Conservation (phyloP, 2,329 filamentous ascomycete species). For the Neofusicoccum sp. region DNA sequence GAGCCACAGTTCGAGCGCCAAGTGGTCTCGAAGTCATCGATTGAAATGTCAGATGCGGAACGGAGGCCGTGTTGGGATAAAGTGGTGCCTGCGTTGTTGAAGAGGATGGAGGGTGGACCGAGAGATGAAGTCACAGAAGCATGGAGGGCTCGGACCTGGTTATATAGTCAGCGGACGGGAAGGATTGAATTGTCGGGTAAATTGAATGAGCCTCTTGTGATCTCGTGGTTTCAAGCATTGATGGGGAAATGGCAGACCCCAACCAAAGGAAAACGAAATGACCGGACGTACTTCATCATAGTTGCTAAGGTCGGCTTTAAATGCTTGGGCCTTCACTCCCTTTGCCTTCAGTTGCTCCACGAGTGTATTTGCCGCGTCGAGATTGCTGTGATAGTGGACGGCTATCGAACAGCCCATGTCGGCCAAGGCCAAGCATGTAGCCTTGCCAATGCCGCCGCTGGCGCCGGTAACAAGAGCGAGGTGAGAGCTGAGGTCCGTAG, state of each 20-base stretch:
- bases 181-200: background rate
- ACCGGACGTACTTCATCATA: slow-evolving; percentile 34
- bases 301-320: slow-evolving; percentile 37
- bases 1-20: slow-evolving; percentile 40
- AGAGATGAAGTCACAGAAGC: slow-evolving; percentile 31
- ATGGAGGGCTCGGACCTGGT: slow-evolving; percentile 34
- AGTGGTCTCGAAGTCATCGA: slow-evolving; percentile 37
- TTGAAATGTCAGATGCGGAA: slow-evolving; percentile 32
- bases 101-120: slow-evolving; percentile 40
- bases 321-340: slow-evolving; percentile 31
- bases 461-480: slow-evolving; percentile 43
- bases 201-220: background rate
- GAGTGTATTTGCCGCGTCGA: slow-evolving; percentile 30
- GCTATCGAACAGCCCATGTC: slow-evolving; percentile 43
- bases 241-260: background rate
- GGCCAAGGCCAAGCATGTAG: slow-evolving; percentile 42
- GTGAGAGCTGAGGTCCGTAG: slow-evolving; percentile 22
- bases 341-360: slow-evolving; percentile 30
- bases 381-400: slow-evolving; percentile 43
- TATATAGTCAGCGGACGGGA: background rate
- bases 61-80: slow-evolving; percentile 26
- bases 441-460: slow-evolving; percentile 46
- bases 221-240: background rate
- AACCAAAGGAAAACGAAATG: background rate
- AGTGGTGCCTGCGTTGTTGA: slow-evolving; percentile 39